phyloP scores from a whole-genome alignment of 345 rosid species.

The Citrus mangshanensis region DNA sequence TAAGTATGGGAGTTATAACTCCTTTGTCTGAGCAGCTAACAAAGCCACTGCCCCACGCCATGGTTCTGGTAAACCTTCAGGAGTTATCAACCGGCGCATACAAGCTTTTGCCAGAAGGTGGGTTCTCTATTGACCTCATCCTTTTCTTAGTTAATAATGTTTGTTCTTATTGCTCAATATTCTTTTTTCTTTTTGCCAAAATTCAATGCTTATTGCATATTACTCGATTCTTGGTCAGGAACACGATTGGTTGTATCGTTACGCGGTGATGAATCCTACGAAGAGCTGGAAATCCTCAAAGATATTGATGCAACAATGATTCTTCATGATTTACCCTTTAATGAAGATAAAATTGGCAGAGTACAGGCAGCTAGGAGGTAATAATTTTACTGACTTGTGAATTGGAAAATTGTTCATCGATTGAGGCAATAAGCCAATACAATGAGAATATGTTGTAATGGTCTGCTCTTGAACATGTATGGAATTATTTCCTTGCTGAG shows the following conservation, averaged over 20 bases:
- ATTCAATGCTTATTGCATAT: not conserved
- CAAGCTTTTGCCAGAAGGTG: slow-evolving; percentile 98
- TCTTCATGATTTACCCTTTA: slow-evolving; percentile 71
- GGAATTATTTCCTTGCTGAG: not conserved
- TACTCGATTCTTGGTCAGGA: slow-evolving; percentile 40
- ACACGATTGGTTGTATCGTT: slow-evolving; percentile 86
- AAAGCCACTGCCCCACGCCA: slow-evolving; percentile 89
- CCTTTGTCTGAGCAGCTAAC: slow-evolving; percentile 96
- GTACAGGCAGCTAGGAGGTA: slow-evolving; percentile 99
- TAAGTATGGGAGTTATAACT: slow-evolving; percentile 88
- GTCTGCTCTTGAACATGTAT: not conserved
- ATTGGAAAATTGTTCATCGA: not conserved
- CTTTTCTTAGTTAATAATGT: slow-evolving; percentile 7
- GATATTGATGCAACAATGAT: slow-evolving; percentile 69
- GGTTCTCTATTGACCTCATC: not conserved
- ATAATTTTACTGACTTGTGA: slow-evolving; percentile 2
- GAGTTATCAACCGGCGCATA: slow-evolving; percentile 83
- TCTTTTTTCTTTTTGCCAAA: not conserved
- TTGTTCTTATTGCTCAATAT: not conserved
- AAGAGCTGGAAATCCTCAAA: slow-evolving; percentile 77
- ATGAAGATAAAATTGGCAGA: slow-evolving; percentile 75
- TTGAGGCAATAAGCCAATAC: not conserved
- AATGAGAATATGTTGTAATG: not conserved
- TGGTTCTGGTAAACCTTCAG: slow-evolving; percentile 87
- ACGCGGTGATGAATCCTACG: slow-evolving; percentile 75